Base-by-base conservation (phyloP, 83 land plant species). In the Picea abies region DNA sequence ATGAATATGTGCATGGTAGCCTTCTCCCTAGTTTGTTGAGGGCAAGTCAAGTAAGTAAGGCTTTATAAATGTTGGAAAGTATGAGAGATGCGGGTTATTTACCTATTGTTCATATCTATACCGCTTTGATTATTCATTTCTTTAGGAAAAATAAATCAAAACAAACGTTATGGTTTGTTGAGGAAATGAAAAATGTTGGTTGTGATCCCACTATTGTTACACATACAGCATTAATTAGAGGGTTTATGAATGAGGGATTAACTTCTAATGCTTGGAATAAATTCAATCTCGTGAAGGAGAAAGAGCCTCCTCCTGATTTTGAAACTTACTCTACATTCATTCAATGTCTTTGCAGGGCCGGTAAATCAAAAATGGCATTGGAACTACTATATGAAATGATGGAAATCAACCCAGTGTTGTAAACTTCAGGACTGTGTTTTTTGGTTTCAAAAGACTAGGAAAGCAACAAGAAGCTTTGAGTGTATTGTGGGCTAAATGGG, bases 361-460 rank as follows among this genome's bases (percentile, higher is more conserved):
- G 91, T 17, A 75, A 68, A 64, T 87, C 91, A 44, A 91, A 89
- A 85, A 89, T 85, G 61, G 91, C 80, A 12, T 5, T 89, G 75
- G n/a, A 80, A 62, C 87, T 91, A 37, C 39, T n/a, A n/a, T n/a
- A n/a, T n/a, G n/a, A n/a, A n/a, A n/a, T n/a, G n/a, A n/a, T n/a
- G n/a, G n/a, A n/a, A n/a, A n/a, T n/a, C 70, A 85, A 25, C 93
- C 93, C 1, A 91, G 91, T 83, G 64, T 81, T 22, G 60, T 85
- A 8, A 89, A 91, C 64, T 91, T 87, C 39, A 72, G 81, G 37
- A 82, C 83, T 84, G 91, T 91, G n/a, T 82, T 85, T 60, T 82
- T 23, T 85, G 91, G 93, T 17, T 76, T 89, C 19, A 91, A 91
- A 17, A 87, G 91, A 79, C 91, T 89, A 81, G 93, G 93, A 19